Percentiles rank a stretch among this genome's conserved stretches.
Conservation (phyloP, 345 rosid species). For the Eucalyptus cloeziana region DNA sequence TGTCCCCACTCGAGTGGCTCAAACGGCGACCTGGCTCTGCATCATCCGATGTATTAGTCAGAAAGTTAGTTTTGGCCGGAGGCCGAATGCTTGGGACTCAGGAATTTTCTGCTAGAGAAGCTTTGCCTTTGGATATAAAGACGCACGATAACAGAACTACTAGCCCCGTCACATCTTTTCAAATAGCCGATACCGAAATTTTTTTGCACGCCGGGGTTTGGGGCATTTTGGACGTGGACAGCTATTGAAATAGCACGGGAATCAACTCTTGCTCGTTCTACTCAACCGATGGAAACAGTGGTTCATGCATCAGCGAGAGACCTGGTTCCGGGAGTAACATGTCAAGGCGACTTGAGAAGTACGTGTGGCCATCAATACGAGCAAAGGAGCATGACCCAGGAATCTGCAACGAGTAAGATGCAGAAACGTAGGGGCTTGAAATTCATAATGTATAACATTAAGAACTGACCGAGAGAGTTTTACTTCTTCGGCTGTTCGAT, state of each 20-base stretch:
- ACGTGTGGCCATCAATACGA: neutral
- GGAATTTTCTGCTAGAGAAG: conserved; percentile 39
- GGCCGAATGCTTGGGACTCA: conserved; percentile 37
- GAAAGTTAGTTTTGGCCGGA: conserved; percentile 68
- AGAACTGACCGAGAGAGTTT: neutral
- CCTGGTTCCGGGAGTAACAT: neutral
- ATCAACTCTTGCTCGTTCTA: neutral
- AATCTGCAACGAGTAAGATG: neutral
- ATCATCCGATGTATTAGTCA: conserved; percentile 45
- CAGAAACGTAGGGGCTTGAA: neutral
- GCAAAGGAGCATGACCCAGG: neutral
- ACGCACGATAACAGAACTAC: neutral
- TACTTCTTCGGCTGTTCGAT: neutral
- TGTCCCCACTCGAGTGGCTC: conserved; percentile 85
- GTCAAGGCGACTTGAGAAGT: neutral
- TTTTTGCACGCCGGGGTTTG: neutral
- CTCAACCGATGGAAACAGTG: neutral
- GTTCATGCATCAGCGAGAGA: neutral
- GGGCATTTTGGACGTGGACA: neutral
- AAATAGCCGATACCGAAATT: neutral
- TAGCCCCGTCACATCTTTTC: neutral
- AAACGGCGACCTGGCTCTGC: conserved; percentile 48
- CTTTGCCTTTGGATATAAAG: conserved; percentile 53
- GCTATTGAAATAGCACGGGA: accelerated
- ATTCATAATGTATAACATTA: too few relatives aligned